Evolutionary conservation across 306 rosid species (phyloP).

Genomic region (Ormosia emarginata): DNA sequence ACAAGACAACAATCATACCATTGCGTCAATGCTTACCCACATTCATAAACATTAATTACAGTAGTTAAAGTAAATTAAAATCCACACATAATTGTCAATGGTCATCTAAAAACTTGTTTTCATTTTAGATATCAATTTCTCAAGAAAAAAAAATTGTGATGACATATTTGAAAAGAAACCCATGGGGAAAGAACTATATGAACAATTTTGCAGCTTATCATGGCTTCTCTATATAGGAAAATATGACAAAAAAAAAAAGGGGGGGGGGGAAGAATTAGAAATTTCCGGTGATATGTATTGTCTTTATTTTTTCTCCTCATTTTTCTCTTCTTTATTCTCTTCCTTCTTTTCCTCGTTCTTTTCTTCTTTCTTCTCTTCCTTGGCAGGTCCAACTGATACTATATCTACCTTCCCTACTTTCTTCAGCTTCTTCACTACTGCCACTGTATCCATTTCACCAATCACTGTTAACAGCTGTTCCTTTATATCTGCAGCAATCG

Average conservation of each 20-base stretch:
- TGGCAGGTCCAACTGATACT: conserved; percentile 87
- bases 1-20: background rate
- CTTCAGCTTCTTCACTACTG: conserved; percentile 90
- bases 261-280: background rate
- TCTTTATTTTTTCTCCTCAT: conserved; percentile 40
- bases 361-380: conserved; percentile 84
- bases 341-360: conserved; percentile 60
- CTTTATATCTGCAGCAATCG: conserved; percentile 80
- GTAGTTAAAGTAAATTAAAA: background rate
- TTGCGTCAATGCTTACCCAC: background rate
- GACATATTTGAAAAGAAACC: background rate
- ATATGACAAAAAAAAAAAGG: background rate
- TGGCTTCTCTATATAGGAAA: conserved; percentile 2
- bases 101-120: background rate
- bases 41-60: background rate
- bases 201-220: background rate
- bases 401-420: conserved; percentile 94
- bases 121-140: background rate
- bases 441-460: conserved; percentile 92
- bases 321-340: conserved; percentile 47
- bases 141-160: background rate
- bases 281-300: background rate
- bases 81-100: background rate
- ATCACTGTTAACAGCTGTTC: conserved; percentile 88
- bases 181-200: background rate